Percentiles rank a stretch among this genome's conserved stretches.
phyloP scores from a whole-genome alignment of 768 basidiomycete species.

The Lactarius trivialis region DNA sequence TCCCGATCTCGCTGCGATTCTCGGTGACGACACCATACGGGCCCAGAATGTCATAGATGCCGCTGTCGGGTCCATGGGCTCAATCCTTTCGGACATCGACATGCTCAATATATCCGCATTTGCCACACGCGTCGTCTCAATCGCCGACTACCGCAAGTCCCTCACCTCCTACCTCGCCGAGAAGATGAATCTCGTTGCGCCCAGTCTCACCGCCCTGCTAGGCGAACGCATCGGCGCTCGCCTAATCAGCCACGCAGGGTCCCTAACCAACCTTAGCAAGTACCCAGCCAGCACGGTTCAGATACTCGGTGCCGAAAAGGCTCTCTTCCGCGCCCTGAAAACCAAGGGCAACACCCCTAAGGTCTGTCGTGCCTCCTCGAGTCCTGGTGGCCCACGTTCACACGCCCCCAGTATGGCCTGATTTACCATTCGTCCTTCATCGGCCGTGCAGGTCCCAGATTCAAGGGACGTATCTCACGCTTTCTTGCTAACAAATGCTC shows the following conservation, averaged over 20 bases:
- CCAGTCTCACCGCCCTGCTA: constrained; percentile 82
- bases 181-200: constrained; percentile 98
- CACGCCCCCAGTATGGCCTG: constrained; percentile 75
- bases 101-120: constrained; percentile 94
- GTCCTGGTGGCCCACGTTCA: neutral
- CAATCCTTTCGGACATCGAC: constrained; percentile 84
- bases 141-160: constrained; percentile 90
- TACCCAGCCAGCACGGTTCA: constrained; percentile 98
- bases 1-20: constrained; percentile 65
- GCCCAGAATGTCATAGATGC: constrained; percentile 96
- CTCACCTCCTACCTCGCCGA: constrained; percentile 82
- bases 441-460: constrained; percentile 86
- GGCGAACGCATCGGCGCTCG: constrained; percentile 91
- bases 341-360: constrained; percentile 99
- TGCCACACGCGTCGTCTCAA: constrained; percentile 81
- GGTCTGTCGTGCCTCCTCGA: constrained; percentile 34
- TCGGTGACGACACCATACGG: constrained; percentile 77
- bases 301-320: constrained; percentile 97
- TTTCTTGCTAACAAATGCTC: constrained; percentile 99
- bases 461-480: constrained; percentile 97
- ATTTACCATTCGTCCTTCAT: constrained; percentile 97
- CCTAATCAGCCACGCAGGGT: constrained; percentile 92
- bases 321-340: constrained; percentile 93
- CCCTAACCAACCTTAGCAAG: constrained; percentile 93
- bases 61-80: constrained; percentile 90